Evolutionary conservation across 208 protist species (phyloP), one percentile per base, ranked within the genome.

Genomic region (Leishmania aethiopica): DNA sequence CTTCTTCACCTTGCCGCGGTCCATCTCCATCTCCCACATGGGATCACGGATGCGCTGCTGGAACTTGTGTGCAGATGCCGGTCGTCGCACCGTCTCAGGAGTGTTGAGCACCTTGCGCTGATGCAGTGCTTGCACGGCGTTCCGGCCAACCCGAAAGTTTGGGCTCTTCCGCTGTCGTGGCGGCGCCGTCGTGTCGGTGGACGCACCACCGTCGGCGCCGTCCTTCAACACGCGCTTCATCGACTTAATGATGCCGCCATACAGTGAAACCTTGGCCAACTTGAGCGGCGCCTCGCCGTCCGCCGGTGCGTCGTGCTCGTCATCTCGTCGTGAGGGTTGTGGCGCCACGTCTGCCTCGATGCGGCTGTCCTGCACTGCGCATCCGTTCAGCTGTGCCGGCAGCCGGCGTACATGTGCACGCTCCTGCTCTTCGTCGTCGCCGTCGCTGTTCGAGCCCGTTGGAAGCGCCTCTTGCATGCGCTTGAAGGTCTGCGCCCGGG

Each of bases 11-110:
- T 86, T 91, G 15, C 95, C 95, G n/a, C 89, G 85, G 77, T 98
- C 95, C 92, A 98, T 96, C 80, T 93, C 92, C 76, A 84, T 91
- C 84, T 98, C 93, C 93, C 93, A 98, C 81, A 94, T 76, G 28
- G 88, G 77, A 82, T 98, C 95, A 28, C 89, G 86, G 25, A 95
- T 89, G 62, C 85, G 88, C 85, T 97, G 93, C 83, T 92, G 89
- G 57, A 98, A 97, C 87, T 90, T 91, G 15, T 88, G 89, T 40
- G 92, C 90, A 47, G 87, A 77, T 25, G 70, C 73, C 5, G 88
- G 90, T 35, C 93, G 86, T 42, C 74, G 72, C 45, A 95, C 86
- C 35, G 89, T 95, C 40, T 67, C 79, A 1, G 92, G 91, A 25
- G 86, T 84, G n/a, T 75, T 76, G 40, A 84, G 37, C 32, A 77